Evolutionary conservation across 306 rosid genomes (phyloP), one percentile per base, ranked within the genome.

Genomic region (Prunus mongolica): DNA sequence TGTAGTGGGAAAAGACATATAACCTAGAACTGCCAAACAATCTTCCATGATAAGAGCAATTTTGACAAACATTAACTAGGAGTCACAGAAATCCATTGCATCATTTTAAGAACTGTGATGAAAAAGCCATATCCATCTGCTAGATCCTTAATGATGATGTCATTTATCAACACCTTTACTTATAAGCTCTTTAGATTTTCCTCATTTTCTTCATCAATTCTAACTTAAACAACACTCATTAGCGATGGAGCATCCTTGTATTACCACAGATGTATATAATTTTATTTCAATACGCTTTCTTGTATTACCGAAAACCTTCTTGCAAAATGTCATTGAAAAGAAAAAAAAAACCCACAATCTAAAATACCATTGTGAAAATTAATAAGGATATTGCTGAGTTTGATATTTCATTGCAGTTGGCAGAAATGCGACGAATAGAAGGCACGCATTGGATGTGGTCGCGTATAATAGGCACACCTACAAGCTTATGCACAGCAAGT

Each of bases 401-500:
- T 18, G 38, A 28, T 9, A 71, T 62, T 50, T 58, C 69, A 52
- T 82, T 72, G 82, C 91, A 91, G 98, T 81, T 94, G 76, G 97
- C 89, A 81, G 97, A 94, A 84, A 78, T 94, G 76, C 81, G 75
- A 80, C 74, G 77, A 78, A 69, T 49, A 19, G 93, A 89, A 65
- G 89, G 81, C 76, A 74, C 67, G 47, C 72, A 87, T 72, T 94
- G 98, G 96, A 28, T 47, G 49, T 94, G 98, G 98, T 89, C 93
- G 28, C 78, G 90, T n/a, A 87, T 86, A 57, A 91, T 94, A 77
- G 97, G 88, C 62, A 88, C 98, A 60, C 97, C 97, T 19, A 81
- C 90, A 51, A 94, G 97, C 85, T 73, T 82, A 76, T 94, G 98
- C 84, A 25, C 78, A 60, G 78, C 85, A 78, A 81, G 80, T 85